These are phyloP conservation scores for Paramecium tetraurelia DNA, from an alignment of 73 alveolate species.

Conservation along the genomic window DNA sequence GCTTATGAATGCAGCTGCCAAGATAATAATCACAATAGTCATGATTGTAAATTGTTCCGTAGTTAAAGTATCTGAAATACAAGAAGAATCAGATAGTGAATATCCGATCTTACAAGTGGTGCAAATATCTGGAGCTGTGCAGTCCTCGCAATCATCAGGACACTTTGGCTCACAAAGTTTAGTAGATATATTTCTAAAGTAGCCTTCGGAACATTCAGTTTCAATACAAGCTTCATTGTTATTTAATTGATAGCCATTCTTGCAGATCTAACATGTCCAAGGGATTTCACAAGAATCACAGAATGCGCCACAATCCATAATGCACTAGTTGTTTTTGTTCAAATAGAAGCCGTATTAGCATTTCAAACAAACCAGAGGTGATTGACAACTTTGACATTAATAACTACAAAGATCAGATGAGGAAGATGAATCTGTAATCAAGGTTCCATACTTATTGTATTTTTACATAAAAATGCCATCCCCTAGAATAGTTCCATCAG, in stretches of 20 bases:
- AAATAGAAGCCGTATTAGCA: not conserved
- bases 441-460: not conserved
- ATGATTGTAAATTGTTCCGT: too few relatives aligned
- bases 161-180: not conserved
- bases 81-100: not conserved
- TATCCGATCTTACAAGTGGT: not conserved
- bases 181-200: not conserved
- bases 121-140: not conserved
- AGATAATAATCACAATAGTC: not conserved
- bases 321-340: not conserved
- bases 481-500: not conserved
- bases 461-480: slow-evolving; percentile 6
- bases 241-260: not conserved
- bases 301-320: not conserved
- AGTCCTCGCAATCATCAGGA: not conserved
- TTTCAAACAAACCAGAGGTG: not conserved
- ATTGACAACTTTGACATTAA: not conserved
- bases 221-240: not conserved
- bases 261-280: not conserved
- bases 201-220: not conserved
- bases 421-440: not conserved
- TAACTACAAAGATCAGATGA: not conserved
- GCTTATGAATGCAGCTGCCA: not conserved
- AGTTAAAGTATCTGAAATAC: too few relatives aligned
- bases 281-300: not conserved